Percentiles rank a stretch among this genome's conserved stretches.
Evolutionary conservation across 23 red algal species (phyloP).

Genomic region (Gracilaria vermiculophylla): DNA sequence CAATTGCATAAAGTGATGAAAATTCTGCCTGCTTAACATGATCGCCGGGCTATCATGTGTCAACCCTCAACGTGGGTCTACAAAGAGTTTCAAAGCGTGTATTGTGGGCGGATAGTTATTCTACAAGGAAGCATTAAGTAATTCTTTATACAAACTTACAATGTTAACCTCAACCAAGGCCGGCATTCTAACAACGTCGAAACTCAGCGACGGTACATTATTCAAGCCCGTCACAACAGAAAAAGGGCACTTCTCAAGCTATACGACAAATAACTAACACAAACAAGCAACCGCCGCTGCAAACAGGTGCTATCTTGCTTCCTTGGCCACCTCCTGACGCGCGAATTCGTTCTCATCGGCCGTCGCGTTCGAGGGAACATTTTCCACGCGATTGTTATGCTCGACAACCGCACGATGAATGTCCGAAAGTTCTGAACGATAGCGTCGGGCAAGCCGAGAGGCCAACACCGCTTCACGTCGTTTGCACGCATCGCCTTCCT

Average conservation of each 20-base stretch:
- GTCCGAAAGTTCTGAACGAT: constrained; percentile 20
- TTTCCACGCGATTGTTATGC: neutral
- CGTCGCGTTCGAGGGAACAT: neutral
- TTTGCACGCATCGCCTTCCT: constrained; percentile 22
- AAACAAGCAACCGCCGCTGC: too few relatives aligned
- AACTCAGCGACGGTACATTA: too few relatives aligned
- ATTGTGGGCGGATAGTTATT: too few relatives aligned
- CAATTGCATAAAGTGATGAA: too few relatives aligned
- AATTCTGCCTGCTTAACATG: too few relatives aligned
- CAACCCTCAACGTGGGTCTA: too few relatives aligned
- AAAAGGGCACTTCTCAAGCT: neutral
- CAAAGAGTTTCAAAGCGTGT: too few relatives aligned
- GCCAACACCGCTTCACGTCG: constrained; percentile 12
- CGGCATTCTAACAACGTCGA: too few relatives aligned
- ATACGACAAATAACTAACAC: neutral
- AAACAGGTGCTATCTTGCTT: neutral
- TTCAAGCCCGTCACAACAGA: neutral
- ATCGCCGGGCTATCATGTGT: too few relatives aligned
- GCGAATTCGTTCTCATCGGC: neutral
- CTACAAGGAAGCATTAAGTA: too few relatives aligned
- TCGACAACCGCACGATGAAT: constrained; percentile 4
- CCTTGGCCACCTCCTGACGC: neutral
- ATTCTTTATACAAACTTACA: too few relatives aligned
- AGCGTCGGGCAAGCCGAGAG: constrained; percentile 6
- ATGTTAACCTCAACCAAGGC: too few relatives aligned